Conservation (phyloP, 805 yeast genomes). For the Teunomyces gatunensis region DNA sequence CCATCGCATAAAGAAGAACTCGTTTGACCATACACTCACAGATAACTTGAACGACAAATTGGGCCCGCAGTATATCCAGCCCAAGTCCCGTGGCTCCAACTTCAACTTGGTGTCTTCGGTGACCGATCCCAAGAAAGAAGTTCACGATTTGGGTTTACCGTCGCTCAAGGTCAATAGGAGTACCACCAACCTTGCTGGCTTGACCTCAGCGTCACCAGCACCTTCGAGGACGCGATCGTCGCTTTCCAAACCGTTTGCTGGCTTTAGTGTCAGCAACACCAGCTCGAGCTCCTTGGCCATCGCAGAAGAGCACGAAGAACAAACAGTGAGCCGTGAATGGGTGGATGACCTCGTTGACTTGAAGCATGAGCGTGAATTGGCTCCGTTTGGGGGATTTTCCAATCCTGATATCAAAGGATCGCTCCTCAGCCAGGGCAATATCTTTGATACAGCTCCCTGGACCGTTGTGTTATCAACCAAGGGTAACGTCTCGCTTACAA, state of each 20-base stretch:
- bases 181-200: constrained; percentile 19
- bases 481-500: constrained; percentile 87
- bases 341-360: constrained; percentile 8
- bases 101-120: constrained; percentile 25
- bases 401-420: constrained; percentile 50
- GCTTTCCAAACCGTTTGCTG: constrained; percentile 13
- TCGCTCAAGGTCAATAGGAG: constrained; percentile 35
- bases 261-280: constrained; percentile 22
- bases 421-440: constrained; percentile 38
- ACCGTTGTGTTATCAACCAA: constrained; percentile 60
- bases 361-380: constrained; percentile 29
- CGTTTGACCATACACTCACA: constrained; percentile 7
- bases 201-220: constrained; percentile 10
- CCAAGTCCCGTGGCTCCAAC: constrained; percentile 39
- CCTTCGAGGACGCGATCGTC: constrained; percentile 16
- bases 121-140: constrained; percentile 30
- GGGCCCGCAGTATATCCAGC: constrained; percentile 41
- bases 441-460: constrained; percentile 70
- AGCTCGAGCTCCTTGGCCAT: constrained; percentile 30
- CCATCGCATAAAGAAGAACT: constrained; percentile 9
- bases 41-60: constrained; percentile 25
- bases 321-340: constrained; percentile 3
- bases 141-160: constrained; percentile 33
- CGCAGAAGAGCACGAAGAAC: constrained; percentile 28
- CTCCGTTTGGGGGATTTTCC: constrained; percentile 76